Evolutionary conservation across 2,329 filamentous ascomycete genomes (phyloP), one percentile per base, ranked within the genome.

Genomic region (Nothomitra cinnamomea): DNA sequence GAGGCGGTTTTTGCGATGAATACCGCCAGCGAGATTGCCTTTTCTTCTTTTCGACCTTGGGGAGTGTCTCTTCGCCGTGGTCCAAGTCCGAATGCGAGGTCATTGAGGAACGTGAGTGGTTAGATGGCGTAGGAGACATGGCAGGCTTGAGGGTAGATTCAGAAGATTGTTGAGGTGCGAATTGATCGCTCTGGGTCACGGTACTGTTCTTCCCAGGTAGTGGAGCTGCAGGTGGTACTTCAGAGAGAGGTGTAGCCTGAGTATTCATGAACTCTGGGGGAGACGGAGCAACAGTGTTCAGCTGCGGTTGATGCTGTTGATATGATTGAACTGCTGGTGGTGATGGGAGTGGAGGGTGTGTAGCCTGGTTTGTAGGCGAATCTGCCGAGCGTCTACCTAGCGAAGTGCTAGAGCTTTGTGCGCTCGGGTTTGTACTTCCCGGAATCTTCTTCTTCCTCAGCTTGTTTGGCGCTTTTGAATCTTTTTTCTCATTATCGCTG

Each of bases 361-460:
- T 17, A 7, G 42, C 15, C 15, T 38, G 35, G 35, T 7, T 7
- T 17, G 22, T 25, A 25, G 2, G 21, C 15, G 43, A 25, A 15
- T 47, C 43, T 13, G 12, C 24, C 32, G 40, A 49, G 15, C 25
- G 52, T 8, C 55, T 73, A 32, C 69, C 69, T n/a, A 94, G 71
- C 6, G 89, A 95, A 15, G 85, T 79, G 5, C 79, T 84, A 15
- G 92, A 96, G 63, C 89, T 95, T 58, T 95, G 88, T 0, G 90
- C 89, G 64, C 90, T 95, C 19, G 82, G 83, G 60, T 87, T 89
- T 21, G 84, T 69, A 62, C 85, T 87, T 42, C 80, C 82, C 0
- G 85, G 82, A 54, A 85, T 72, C n/a, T 82, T 76, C 67, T 87
- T 95, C 72, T 96, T 96, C 66, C 83, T 85, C 52, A 98, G 71